phyloP scores from a whole-genome alignment of 768 basidiomycete genomes.

The Lentinula sp. region DNA sequence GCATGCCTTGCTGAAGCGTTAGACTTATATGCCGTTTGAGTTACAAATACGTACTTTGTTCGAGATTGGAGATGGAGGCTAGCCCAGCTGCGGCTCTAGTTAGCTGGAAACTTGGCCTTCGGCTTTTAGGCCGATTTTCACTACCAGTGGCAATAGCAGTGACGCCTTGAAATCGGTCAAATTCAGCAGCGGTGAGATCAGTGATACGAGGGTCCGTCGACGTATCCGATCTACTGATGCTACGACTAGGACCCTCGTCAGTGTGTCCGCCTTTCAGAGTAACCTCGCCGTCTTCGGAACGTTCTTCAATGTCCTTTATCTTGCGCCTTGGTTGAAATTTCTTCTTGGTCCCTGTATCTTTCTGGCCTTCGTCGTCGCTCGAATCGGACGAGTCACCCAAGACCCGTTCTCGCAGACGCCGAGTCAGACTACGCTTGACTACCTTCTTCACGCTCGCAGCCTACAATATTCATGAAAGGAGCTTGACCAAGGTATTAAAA shows the following conservation, averaged over 20 bases:
- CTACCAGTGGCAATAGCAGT: background rate
- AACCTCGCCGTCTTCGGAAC: slow-evolving; percentile 21
- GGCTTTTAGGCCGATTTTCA: slow-evolving; percentile 18
- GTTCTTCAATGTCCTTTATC: slow-evolving; percentile 23
- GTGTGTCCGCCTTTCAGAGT: slow-evolving; percentile 19
- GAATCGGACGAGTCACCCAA: slow-evolving; percentile 65
- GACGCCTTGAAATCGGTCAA: background rate
- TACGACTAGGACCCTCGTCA: slow-evolving; percentile 14
- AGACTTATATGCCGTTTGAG: background rate
- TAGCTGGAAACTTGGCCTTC: slow-evolving; percentile 31
- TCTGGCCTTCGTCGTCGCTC: slow-evolving; percentile 28
- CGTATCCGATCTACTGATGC: background rate
- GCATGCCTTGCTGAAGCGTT: slow-evolving; percentile 36
- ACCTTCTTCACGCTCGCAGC: slow-evolving; percentile 80
- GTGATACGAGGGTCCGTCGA: background rate
- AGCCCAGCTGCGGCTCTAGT: slow-evolving; percentile 34
- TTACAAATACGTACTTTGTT: slow-evolving; percentile 45
- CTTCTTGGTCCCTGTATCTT: slow-evolving; percentile 18
- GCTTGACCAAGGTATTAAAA: background rate
- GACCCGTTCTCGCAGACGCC: slow-evolving; percentile 69
- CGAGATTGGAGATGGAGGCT: slow-evolving; percentile 43
- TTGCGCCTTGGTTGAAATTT: slow-evolving; percentile 17
- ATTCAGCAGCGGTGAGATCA: background rate
- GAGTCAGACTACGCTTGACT: slow-evolving; percentile 74
- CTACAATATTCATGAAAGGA: slow-evolving; percentile 14